Conservation (phyloP, 2,329 filamentous ascomycete genomes). For the Mollisia scopiformis region DNA sequence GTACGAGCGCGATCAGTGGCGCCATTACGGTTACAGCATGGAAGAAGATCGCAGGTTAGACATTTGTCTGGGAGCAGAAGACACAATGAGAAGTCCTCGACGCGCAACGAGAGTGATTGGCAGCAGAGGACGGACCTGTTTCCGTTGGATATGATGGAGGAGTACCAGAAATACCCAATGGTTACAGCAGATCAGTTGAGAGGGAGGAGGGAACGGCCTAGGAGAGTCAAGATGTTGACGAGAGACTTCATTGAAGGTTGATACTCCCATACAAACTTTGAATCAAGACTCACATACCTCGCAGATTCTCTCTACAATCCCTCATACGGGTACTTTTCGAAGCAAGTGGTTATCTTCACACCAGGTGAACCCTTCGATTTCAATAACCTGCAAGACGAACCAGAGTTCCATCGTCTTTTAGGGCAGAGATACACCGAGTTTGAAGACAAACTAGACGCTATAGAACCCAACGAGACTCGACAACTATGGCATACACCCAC, state of each 20-base stretch:
- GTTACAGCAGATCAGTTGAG: slow-evolving; percentile 83
- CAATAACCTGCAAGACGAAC: slow-evolving; percentile 76
- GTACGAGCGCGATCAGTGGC: slow-evolving; percentile 44
- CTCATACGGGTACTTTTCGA: slow-evolving; percentile 93
- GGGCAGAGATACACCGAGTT: slow-evolving; percentile 85
- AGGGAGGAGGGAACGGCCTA: slow-evolving; percentile 73
- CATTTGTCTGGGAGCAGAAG: slow-evolving; percentile 26
- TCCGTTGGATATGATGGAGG: slow-evolving; percentile 74
- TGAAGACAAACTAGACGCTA: slow-evolving; percentile 81
- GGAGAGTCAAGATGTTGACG: slow-evolving; percentile 93
- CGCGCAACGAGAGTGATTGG: slow-evolving; percentile 72
- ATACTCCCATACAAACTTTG: not conserved
- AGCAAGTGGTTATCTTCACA: slow-evolving; percentile 94
- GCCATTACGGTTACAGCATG: slow-evolving; percentile 39
- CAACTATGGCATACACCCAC: slow-evolving; percentile 99
- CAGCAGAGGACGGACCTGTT: slow-evolving; percentile 80
- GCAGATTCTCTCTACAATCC: slow-evolving; percentile 93
- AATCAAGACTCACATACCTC: slow-evolving; percentile 19
- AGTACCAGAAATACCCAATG: slow-evolving; percentile 81
- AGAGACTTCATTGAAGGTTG: slow-evolving; percentile 92
- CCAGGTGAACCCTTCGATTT: slow-evolving; percentile 93
- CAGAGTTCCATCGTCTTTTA: slow-evolving; percentile 78
- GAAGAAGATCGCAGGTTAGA: slow-evolving; percentile 42
- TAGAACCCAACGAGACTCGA: slow-evolving; percentile 68
- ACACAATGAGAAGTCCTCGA: slow-evolving; percentile 18